Percentiles rank a stretch among this genome's conserved stretches.
These are phyloP conservation scores for Pyrenophora graminea DNA, from an alignment of 2,329 filamentous ascomycete species.

Conservation along the genomic window DNA sequence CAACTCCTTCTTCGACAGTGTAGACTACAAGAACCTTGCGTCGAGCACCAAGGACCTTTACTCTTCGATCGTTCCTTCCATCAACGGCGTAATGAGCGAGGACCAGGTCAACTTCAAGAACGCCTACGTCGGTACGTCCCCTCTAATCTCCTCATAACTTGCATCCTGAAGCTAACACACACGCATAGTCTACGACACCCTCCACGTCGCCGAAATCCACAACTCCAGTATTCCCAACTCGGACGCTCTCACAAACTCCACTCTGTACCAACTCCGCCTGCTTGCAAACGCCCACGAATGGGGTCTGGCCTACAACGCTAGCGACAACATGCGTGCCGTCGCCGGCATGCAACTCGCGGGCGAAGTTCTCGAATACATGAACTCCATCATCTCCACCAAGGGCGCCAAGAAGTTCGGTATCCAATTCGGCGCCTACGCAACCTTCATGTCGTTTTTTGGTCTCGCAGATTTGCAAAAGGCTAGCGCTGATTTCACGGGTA, in stretches of 20 bases:
- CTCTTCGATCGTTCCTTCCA: conserved; percentile 54
- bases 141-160: neutral
- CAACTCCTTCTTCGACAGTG: conserved; percentile 61
- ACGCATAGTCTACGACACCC: conserved; percentile 60
- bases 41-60: conserved; percentile 60
- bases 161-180: neutral
- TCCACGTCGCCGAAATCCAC: conserved; percentile 67
- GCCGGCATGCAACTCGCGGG: conserved; percentile 55
- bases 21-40: conserved; percentile 55
- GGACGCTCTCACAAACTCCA: conserved; percentile 62
- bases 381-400: conserved; percentile 46
- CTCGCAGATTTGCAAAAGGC: conserved; percentile 56
- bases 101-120: conserved; percentile 62
- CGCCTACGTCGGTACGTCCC: conserved; percentile 63
- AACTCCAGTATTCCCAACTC: conserved; percentile 64
- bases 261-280: conserved; percentile 67
- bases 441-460: conserved; percentile 66
- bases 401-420: conserved; percentile 53
- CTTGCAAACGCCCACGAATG: conserved; percentile 82
- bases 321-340: conserved; percentile 53
- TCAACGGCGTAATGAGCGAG: conserved; percentile 57
- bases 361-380: conserved; percentile 52
- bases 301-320: conserved; percentile 77
- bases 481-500: conserved; percentile 69
- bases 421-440: conserved; percentile 66